Conservation (phyloP, 2,329 filamentous ascomycete genomes). For the Fusarium temperatum region DNA sequence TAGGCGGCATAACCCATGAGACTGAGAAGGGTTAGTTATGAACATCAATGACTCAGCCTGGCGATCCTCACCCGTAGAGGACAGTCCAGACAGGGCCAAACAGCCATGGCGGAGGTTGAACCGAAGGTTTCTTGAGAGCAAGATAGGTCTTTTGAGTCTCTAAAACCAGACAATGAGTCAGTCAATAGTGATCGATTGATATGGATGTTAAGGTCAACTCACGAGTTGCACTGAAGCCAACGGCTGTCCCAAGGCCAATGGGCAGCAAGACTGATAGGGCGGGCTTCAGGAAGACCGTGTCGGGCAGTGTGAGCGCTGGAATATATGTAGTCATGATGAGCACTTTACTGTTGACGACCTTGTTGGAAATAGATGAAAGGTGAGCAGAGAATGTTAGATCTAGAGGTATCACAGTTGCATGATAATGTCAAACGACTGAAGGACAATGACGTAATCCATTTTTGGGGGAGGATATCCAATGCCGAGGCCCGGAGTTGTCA, state of each 20-base stretch:
- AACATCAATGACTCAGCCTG: background rate
- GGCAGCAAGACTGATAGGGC: conserved; percentile 80
- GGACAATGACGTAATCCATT: conserved; percentile 41
- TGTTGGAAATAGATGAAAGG: background rate
- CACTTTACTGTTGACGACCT: background rate
- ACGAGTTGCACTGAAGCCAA: conserved; percentile 76
- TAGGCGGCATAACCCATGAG: conserved; percentile 91
- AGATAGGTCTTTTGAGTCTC: conserved; percentile 70
- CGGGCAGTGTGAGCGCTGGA: conserved; percentile 79
- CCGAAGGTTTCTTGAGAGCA: conserved; percentile 72
- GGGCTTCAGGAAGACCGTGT: conserved; percentile 74
- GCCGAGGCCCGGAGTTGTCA: conserved; percentile 10
- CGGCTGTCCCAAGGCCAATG: conserved; percentile 74
- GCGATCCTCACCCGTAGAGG: conserved; percentile 63
- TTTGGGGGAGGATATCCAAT: background rate
- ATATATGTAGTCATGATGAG: conserved; percentile 80
- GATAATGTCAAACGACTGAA: conserved; percentile 4
- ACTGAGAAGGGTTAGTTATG: conserved; percentile 34
- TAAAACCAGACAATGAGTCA: conserved; percentile 44
- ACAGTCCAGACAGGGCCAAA: conserved; percentile 74
- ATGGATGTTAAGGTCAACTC: conserved; percentile 44
- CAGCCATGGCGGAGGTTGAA: conserved; percentile 67
- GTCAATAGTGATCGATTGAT: background rate
- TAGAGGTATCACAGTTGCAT: background rate
- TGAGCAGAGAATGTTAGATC: background rate